Base-by-base conservation (phyloP, 345 rosid species). In the Aquilaria yunnanensis region DNA sequence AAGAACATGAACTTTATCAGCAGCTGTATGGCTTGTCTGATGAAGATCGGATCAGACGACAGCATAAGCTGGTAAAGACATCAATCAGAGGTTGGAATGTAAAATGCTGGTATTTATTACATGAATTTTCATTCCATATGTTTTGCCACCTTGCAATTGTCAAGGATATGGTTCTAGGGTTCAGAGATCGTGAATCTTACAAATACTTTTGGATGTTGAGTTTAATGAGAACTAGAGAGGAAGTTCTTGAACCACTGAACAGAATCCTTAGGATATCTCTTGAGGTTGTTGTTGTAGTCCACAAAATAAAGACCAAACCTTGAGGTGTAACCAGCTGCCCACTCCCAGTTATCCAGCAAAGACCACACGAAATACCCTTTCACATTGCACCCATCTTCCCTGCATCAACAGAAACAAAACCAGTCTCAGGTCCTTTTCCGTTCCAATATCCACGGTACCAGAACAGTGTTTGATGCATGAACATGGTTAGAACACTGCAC, bases 331-430 rank as follows among this genome's bases (percentile, higher is more conserved):
- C 99, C 99, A 1, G 92, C 89, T 56, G 78, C 74, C 99, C 99
- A 94, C 70, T 94, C 99, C 96, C 96, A 94, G 31, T 94, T 94
- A 68, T 94, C 99, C 76, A 88, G 57, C 16, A 90, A 49, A 12
- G 99, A 88, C 99, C 99, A 94, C n/a, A 64, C 95, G 50, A 94
- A 94, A 70, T 94, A 90, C 33, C 96, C 97, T 75, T 85, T 88
- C 68, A 94, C 97, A 64, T 94, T 94, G 79, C 97, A 94, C 2
- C 97, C 96, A 70, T 94, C 99, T 59, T 90, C 96, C 73, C 90
- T 88, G 86, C 62, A 65, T 61, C 16, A 30, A 5, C 47, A 74
- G 70, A 12, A 62, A 45, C 34, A 37, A 37, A n/a, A 11, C 23
- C 32, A 41, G 43, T 51, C 14, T 62, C 34, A 60, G 33, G 32